phyloP scores from a whole-genome alignment of 2,329 filamentous ascomycete genomes.

The Metarhizium robertsii region DNA sequence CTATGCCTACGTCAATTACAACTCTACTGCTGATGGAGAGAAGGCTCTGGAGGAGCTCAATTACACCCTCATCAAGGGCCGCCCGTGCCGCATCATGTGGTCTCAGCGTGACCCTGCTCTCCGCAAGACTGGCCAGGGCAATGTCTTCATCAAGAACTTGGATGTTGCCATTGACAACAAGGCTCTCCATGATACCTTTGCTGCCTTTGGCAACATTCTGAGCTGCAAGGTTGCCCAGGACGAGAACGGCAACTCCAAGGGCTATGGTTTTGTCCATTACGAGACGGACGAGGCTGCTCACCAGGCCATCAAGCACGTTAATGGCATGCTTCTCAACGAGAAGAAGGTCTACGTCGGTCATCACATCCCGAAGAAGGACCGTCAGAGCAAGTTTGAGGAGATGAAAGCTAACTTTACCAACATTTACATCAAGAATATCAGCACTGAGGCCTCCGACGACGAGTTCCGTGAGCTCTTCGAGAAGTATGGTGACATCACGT shows the following conservation, averaged over 20 bases:
- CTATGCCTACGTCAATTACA: constrained; percentile 99
- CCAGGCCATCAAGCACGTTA: constrained; percentile 98
- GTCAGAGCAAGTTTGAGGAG: constrained; percentile 99
- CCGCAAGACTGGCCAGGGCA: constrained; percentile 98
- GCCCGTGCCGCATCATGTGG: constrained; percentile 99
- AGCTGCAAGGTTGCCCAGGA: constrained; percentile 99
- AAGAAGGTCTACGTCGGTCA: constrained; percentile 99
- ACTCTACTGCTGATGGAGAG: constrained; percentile 91
- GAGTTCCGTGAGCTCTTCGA: constrained; percentile 92
- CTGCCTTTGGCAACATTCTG: constrained; percentile 97
- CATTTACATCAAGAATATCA: constrained; percentile 98
- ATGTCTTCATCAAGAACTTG: constrained; percentile 99
- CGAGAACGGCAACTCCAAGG: constrained; percentile 93
- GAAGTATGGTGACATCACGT: constrained; percentile 89
- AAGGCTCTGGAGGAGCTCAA: constrained; percentile 98
- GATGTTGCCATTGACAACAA: constrained; percentile 99
- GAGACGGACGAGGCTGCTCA: constrained; percentile 96
- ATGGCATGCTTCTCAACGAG: constrained; percentile 99
- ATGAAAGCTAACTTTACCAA: constrained; percentile 99
- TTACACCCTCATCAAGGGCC: constrained; percentile 98
- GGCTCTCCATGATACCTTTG: constrained; percentile 98
- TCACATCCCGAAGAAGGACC: constrained; percentile 99
- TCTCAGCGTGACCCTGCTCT: constrained; percentile 98
- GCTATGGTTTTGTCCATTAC: constrained; percentile 99
- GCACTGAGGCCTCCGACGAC: constrained; percentile 74